Conservation (phyloP, 208 protist species). For the Trypanosomatidae sp. region DNA sequence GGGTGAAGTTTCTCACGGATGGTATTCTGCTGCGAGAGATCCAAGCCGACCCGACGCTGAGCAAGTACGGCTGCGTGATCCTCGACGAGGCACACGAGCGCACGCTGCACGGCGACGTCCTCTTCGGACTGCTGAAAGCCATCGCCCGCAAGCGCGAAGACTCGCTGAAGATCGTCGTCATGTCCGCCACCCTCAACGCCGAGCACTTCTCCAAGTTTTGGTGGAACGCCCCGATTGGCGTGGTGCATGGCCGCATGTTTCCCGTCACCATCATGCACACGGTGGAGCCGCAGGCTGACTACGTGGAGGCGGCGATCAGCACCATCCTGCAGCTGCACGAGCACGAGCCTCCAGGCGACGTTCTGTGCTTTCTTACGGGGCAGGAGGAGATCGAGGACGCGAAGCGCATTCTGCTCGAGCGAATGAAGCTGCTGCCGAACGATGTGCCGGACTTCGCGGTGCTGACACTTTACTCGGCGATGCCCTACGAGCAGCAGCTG, state of each 20-base stretch:
- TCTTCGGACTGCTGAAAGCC: slow-evolving; percentile 93
- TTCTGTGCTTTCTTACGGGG: slow-evolving; percentile 99
- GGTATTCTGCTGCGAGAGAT: slow-evolving; percentile 97
- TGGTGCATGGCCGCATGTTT: slow-evolving; percentile 90
- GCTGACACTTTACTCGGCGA: slow-evolving; percentile 93
- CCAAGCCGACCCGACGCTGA: slow-evolving; percentile 89
- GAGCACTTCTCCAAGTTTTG: slow-evolving; percentile 96
- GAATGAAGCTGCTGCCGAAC: slow-evolving; percentile 73
- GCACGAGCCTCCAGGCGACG: too few relatives aligned
- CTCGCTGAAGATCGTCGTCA: slow-evolving; percentile 93
- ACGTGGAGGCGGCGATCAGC: slow-evolving; percentile 96
- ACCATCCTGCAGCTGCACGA: too few relatives aligned
- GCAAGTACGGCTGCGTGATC: slow-evolving; percentile 97
- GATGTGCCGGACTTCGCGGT: slow-evolving; percentile 68
- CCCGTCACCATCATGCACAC: slow-evolving; percentile 94
- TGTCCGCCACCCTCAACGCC: slow-evolving; percentile 98
- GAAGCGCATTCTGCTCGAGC: slow-evolving; percentile 78
- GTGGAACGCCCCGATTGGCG: slow-evolving; percentile 91
- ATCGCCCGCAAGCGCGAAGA: slow-evolving; percentile 57
- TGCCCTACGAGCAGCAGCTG: slow-evolving; percentile 97
- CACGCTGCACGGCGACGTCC: slow-evolving; percentile 95
- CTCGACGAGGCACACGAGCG: slow-evolving; percentile 99
- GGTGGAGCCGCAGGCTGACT: slow-evolving; percentile 95
- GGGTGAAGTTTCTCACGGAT: slow-evolving; percentile 96
- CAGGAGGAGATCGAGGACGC: slow-evolving; percentile 92